Conservation (phyloP, 2,329 filamentous ascomycete species). For the Hymenoscyphus occultus region DNA sequence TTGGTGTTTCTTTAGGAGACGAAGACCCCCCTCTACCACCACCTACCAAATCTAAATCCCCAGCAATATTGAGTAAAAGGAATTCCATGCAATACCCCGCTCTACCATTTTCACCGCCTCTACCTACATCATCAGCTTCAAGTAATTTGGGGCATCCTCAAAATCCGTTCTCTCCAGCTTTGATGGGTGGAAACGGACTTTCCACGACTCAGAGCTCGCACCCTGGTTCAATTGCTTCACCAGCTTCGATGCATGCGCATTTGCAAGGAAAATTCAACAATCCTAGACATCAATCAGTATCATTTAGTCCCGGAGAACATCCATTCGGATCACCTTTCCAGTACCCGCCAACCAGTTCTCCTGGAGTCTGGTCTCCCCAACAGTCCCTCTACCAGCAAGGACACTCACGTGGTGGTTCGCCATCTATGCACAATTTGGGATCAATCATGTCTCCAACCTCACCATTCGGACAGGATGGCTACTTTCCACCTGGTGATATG, state of each 20-base stretch:
- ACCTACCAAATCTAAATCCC: conserved; percentile 68
- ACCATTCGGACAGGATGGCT: conserved; percentile 49
- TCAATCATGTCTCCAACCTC: conserved; percentile 62
- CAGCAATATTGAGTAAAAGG: conserved; percentile 61
- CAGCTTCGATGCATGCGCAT: conserved; percentile 62
- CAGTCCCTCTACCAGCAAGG: conserved; percentile 52
- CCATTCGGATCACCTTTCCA: conserved; percentile 66
- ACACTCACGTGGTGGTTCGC: conserved; percentile 58
- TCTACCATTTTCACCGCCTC: conserved; percentile 77
- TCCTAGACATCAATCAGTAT: conserved; percentile 65
- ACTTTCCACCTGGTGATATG: conserved; percentile 39
- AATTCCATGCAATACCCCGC: conserved; percentile 72
- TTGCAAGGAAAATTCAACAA: conserved; percentile 63
- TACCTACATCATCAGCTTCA: conserved; percentile 74
- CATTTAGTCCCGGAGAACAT: conserved; percentile 56
- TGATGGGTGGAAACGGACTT: conserved; percentile 58
- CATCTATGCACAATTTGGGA: conserved; percentile 54
- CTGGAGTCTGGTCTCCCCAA: conserved; percentile 57
- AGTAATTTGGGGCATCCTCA: conserved; percentile 61
- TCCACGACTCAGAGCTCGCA: conserved; percentile 62
- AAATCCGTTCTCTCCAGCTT: conserved; percentile 49
- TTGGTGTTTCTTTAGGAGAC: conserved; percentile 79
- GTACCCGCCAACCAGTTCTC: conserved; percentile 60
- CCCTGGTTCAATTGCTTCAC: conserved; percentile 66
- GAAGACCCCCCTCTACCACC: conserved; percentile 61